phyloP scores from a whole-genome alignment of 495 filamentous ascomycete genomes.

The Pseudomonodictys pantanalensis region DNA sequence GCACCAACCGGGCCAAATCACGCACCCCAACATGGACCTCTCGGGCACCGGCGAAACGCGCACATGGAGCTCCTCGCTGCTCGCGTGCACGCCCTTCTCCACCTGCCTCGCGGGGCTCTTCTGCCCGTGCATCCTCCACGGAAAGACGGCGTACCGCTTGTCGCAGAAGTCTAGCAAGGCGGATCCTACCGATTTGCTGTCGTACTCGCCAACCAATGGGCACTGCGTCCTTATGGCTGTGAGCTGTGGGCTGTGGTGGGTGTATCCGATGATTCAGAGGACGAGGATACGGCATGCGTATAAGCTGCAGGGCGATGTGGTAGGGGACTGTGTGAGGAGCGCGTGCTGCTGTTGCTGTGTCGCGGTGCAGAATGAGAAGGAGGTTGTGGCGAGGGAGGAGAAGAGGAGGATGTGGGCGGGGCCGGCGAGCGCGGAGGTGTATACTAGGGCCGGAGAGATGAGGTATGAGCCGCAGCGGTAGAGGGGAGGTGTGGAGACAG shows the following conservation, averaged over 20 bases:
- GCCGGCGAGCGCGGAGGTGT: conserved; percentile 29
- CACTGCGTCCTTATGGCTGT: conserved; percentile 33
- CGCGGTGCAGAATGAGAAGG: conserved; percentile 35
- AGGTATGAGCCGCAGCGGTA: conserved; percentile 29
- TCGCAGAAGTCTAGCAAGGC: conserved; percentile 21
- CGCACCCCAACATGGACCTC: conserved; percentile 39
- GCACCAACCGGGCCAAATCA: conserved; percentile 40
- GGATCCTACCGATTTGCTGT: conserved; percentile 37
- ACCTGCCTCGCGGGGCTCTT: conserved; percentile 36
- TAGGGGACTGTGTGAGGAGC: conserved; percentile 16
- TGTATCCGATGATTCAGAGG: conserved; percentile 30
- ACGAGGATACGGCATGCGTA: conserved; percentile 34
- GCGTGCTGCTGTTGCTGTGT: conserved; percentile 39
- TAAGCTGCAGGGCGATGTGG: conserved; percentile 26
- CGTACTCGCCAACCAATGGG: conserved; percentile 24
- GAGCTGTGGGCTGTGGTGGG: conserved; percentile 33
- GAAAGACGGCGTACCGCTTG: conserved; percentile 32
- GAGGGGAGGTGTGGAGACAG: not conserved
- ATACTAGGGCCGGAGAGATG: conserved; percentile 29
- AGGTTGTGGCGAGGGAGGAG: conserved; percentile 35
- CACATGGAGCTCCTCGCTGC: conserved; percentile 32
- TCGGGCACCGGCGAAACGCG: conserved; percentile 5
- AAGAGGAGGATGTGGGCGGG: conserved; percentile 33
- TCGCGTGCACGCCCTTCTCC: conserved; percentile 8
- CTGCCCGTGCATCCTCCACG: conserved; percentile 38